Evolutionary conservation across 148 eudicot genomes (phyloP).

Genomic region (Heliosperma pusillum): DNA sequence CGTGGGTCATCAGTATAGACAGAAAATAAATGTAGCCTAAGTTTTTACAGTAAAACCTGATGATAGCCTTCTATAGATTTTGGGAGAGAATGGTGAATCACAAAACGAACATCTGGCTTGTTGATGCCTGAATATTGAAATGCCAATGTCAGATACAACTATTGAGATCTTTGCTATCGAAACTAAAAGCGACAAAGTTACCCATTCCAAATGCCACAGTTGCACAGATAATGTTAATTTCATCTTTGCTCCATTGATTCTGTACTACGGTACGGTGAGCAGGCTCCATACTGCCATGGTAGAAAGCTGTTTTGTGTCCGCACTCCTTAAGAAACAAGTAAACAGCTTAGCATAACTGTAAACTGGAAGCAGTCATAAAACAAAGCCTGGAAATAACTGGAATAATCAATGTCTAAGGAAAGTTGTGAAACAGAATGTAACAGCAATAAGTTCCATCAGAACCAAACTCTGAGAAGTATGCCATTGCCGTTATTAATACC

Average conservation of each 20-base stretch:
- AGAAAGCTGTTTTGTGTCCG: constrained; percentile 88
- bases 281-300: constrained; percentile 95
- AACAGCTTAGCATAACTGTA: background rate
- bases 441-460: background rate
- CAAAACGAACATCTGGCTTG: constrained; percentile 96
- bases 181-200: constrained; percentile 32
- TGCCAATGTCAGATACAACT: constrained; percentile 28
- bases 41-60: constrained; percentile 51
- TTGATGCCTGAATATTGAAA: constrained; percentile 67
- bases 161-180: constrained; percentile 15
- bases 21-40: background rate
- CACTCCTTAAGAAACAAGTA: constrained; percentile 44
- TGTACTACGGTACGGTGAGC: constrained; percentile 71
- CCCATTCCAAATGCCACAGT: constrained; percentile 99
- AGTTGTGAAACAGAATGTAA: background rate
- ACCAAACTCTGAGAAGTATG: background rate
- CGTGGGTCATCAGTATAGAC: background rate
- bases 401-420: background rate
- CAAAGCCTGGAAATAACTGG: background rate
- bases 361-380: background rate
- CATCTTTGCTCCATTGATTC: constrained; percentile 97
- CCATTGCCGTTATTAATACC: background rate
- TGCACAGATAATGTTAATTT: constrained; percentile 91
- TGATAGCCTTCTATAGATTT: constrained; percentile 99
- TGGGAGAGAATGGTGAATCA: constrained; percentile 97